phyloP scores from a whole-genome alignment of 768 basidiomycete genomes.

The Pholiota microspora region DNA sequence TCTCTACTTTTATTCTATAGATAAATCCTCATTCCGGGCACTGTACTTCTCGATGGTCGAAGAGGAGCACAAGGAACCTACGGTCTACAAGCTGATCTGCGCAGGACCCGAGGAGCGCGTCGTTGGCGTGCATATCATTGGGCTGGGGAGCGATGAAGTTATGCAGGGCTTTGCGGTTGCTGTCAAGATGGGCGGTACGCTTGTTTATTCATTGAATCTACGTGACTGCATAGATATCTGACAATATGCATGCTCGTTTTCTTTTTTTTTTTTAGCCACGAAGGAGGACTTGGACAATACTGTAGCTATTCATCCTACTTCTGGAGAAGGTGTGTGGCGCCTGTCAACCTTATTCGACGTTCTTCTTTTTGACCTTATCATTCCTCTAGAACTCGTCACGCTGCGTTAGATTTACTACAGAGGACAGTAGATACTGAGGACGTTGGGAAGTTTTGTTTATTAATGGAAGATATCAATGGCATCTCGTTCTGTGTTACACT shows the following conservation, averaged over 20 bases:
- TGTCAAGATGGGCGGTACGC: slow-evolving; percentile 84
- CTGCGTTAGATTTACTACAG: slow-evolving; percentile 20
- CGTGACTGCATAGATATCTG: no score
- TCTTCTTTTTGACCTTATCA: not conserved
- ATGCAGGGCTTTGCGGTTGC: slow-evolving; percentile 98
- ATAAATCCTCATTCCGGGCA: slow-evolving; percentile 77
- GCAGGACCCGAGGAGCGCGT: slow-evolving; percentile 90
- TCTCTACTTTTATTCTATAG: slow-evolving; percentile 31
- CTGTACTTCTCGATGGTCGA: slow-evolving; percentile 92
- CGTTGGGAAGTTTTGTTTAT: no score
- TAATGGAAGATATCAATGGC: no score
- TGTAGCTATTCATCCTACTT: slow-evolving; percentile 91
- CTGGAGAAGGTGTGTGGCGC: slow-evolving; percentile 63
- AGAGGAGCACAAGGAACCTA: slow-evolving; percentile 92
- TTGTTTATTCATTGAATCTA: not conserved
- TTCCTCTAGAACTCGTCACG: slow-evolving; percentile 30
- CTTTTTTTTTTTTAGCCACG: slow-evolving; percentile 41
- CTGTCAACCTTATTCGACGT: slow-evolving; percentile 15
- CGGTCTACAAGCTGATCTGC: slow-evolving; percentile 88
- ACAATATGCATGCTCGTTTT: not conserved
- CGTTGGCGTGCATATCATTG: slow-evolving; percentile 94
- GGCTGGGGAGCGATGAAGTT: slow-evolving; percentile 89
- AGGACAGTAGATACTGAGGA: no score
- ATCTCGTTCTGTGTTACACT: no score
- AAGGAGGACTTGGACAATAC: slow-evolving; percentile 86